phyloP scores from a whole-genome alignment of 1,284 basidiomycete species.

The Papiliotrema flavescens region DNA sequence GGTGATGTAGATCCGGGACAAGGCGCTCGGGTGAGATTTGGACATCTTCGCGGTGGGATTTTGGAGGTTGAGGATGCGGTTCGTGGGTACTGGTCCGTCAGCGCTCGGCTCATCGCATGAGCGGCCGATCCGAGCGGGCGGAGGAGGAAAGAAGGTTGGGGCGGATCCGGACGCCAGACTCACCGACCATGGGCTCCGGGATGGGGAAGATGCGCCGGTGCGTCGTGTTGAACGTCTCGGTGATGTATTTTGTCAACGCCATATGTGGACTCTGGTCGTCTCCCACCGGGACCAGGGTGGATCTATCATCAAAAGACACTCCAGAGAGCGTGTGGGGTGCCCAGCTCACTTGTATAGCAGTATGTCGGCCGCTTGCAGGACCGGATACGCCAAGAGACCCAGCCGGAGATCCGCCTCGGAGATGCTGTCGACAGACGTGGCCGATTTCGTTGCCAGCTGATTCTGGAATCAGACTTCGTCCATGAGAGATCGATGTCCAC shows the following conservation, averaged over 20 bases:
- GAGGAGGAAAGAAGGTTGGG: too few relatives aligned
- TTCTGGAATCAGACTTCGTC: conserved; percentile 4
- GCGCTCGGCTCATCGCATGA: too few relatives aligned
- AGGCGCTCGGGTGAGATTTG: conserved; percentile 75
- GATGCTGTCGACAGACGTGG: conserved; percentile 69
- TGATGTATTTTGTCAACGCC: conserved; percentile 79
- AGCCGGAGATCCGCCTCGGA: conserved; percentile 77
- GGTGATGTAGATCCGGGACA: conserved; percentile 83
- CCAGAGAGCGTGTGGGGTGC: background rate
- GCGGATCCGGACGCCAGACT: too few relatives aligned
- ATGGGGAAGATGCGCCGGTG: conserved; percentile 62
- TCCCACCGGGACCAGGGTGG: conserved; percentile 91
- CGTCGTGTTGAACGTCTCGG: conserved; percentile 69
- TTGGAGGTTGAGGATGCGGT: conserved; percentile 71
- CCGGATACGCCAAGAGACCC: conserved; percentile 87
- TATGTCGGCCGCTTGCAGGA: conserved; percentile 91
- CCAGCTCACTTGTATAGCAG: conserved; percentile 68
- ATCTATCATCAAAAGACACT: conserved; percentile 58
- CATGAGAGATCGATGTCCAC: background rate
- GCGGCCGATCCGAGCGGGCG: too few relatives aligned
- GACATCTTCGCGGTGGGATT: conserved; percentile 92
- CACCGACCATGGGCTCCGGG: conserved; percentile 72
- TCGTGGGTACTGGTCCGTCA: conserved; percentile 59
- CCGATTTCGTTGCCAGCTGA: conserved; percentile 59
- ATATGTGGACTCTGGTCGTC: conserved; percentile 94